Evolutionary conservation across 352 stramenopile species (phyloP), one percentile per base, ranked within the genome.

Genomic region (Globisporangium polare): DNA sequence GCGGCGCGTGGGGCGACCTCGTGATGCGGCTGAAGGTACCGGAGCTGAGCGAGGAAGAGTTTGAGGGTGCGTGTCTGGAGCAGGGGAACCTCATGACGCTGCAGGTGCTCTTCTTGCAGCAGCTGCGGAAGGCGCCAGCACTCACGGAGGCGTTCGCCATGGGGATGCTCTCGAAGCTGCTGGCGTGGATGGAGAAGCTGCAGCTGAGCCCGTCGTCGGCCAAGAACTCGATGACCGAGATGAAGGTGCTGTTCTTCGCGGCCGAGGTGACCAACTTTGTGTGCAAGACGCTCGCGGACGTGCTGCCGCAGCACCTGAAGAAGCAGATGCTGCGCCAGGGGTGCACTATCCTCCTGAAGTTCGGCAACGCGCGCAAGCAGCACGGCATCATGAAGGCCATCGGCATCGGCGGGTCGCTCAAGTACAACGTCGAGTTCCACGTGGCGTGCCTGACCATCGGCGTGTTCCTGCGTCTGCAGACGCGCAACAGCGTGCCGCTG

Each of bases 361-460:
- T 90, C 46, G 85, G 85, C 5, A 77, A 94, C 37, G 79, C 82
- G 8, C 75, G 85, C 39, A 82, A 78, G 41, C 83, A 94, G 63
- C 86, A 90, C 27, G 85, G 85, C 1, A 80, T 94, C 65, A 94
- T 94, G 85, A 92, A 92, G 64, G 85, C 83, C 1, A 94, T 94
- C 46, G 84, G 84, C 37, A 84, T 94, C 3, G 82, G 81, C 24
- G 84, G 85, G 0, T 85, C 85, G 2, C 71, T 94, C 42, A 80
- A 86, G 62, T 86, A 90, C 63, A 76, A 77, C 18, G 69, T 90
- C 17, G 85, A 94, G 60, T 93, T 94, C 62, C 87, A 95, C 56
- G 79, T 91, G 18, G 78, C 71, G 6, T 83, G 80, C n/a, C 67
- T 95, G 29, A 74, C 77, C 26, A 75, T 86, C 5, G 85, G 87